These are phyloP conservation scores for Alternaria ethzedia DNA, from an alignment of 2,329 filamentous ascomycete species.

Conservation along the genomic window DNA sequence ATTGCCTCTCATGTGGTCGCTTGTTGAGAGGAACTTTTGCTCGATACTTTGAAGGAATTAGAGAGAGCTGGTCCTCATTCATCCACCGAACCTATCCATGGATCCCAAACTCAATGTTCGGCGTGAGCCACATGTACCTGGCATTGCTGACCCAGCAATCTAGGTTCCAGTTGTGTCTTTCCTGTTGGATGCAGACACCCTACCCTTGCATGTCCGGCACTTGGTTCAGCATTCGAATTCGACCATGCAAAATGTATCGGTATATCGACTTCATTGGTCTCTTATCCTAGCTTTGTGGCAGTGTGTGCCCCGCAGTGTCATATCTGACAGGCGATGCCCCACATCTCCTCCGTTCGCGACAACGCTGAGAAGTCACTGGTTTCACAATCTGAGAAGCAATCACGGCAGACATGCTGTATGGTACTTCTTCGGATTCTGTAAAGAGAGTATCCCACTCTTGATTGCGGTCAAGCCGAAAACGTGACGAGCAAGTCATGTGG, in stretches of 20 bases:
- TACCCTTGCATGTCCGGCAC: not conserved
- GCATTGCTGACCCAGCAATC: not conserved
- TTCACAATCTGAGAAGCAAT: not conserved
- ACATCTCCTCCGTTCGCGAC: conserved; percentile 1
- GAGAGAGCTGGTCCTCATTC: not conserved
- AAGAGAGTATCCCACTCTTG: not conserved
- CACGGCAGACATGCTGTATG: not conserved
- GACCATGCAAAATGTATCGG: not conserved
- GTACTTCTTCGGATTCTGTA: not conserved
- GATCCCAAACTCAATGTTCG: not conserved
- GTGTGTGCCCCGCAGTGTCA: not conserved
- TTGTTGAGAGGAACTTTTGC: not conserved
- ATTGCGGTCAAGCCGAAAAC: not conserved
- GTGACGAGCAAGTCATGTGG: not conserved
- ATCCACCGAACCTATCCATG: not conserved
- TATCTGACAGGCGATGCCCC: conserved; percentile 5
- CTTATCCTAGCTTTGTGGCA: not conserved
- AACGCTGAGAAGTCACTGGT: not conserved
- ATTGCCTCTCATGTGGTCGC: not conserved
- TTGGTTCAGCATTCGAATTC: not conserved
- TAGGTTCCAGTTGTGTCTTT: not conserved
- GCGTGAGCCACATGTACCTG: not conserved
- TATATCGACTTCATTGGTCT: not conserved
- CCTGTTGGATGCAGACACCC: not conserved
- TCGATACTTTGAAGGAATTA: not conserved